Evolutionary conservation across 1,139 yeast species (phyloP).

Genomic region (Lodderomyces elongisporus): DNA sequence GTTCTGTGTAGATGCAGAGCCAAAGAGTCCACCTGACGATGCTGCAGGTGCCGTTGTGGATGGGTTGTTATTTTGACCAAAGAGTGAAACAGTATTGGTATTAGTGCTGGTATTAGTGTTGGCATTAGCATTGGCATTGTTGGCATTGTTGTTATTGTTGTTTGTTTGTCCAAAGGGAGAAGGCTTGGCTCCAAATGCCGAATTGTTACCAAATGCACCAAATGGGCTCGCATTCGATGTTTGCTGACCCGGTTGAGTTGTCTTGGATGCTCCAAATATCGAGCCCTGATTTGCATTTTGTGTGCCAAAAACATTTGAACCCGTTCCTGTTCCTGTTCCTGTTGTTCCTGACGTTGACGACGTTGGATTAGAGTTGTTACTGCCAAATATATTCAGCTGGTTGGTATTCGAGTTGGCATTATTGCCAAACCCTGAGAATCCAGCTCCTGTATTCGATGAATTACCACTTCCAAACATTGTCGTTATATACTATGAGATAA

Average conservation of each 20-base stretch:
- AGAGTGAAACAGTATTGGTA: slow-evolving; percentile 13
- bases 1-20: neutral
- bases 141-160: slow-evolving; percentile 5
- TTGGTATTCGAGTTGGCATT: neutral
- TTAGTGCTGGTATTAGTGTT: too few species aligned
- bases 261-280: too few species aligned
- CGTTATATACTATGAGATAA: neutral
- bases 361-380: too few species aligned
- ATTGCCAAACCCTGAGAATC: neutral
- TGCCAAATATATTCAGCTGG: neutral
- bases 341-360: too few species aligned
- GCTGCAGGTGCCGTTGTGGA: slow-evolving; percentile 16
- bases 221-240: too few species aligned
- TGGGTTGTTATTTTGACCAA: slow-evolving; percentile 22
- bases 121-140: slow-evolving; percentile 3
- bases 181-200: slow-evolving; percentile 2
- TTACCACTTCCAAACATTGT: slow-evolving; percentile 3
- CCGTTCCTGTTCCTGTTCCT: too few species aligned
- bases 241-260: too few species aligned
- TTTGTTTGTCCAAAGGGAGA: slow-evolving; percentile 7
- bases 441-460: slow-evolving; percentile 1
- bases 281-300: too few species aligned
- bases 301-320: too few species aligned
- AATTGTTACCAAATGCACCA: slow-evolving; percentile 1
- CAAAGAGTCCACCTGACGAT: slow-evolving; percentile 12